Evolutionary conservation across 805 yeast species (phyloP).

Genomic region (Yamadazyma laniorum): DNA sequence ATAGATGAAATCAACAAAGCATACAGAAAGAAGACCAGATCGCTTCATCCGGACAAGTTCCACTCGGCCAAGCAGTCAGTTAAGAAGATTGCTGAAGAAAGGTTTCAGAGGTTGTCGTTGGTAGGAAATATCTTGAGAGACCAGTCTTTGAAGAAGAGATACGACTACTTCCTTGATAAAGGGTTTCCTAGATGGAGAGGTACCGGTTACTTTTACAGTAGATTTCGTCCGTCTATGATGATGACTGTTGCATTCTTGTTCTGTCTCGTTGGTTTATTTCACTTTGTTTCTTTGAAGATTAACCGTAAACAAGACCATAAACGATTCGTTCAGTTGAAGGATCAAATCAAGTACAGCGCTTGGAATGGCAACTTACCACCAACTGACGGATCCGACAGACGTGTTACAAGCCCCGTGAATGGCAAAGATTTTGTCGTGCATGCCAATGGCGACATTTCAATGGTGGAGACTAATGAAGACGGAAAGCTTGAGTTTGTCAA

Average conservation of each 20-base stretch:
- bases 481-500: constrained; percentile 33
- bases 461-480: constrained; percentile 44
- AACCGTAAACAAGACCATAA: constrained; percentile 56
- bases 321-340: constrained; percentile 51
- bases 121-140: constrained; percentile 72
- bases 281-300: constrained; percentile 54
- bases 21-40: constrained; percentile 67
- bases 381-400: constrained; percentile 49
- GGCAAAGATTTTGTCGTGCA: constrained; percentile 56
- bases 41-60: constrained; percentile 83
- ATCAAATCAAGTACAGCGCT: constrained; percentile 52
- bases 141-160: constrained; percentile 55
- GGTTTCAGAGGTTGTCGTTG: constrained; percentile 74
- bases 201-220: constrained; percentile 59
- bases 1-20: constrained; percentile 59
- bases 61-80: constrained; percentile 23
- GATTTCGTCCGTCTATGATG: constrained; percentile 65
- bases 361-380: constrained; percentile 56
- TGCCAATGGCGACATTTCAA: constrained; percentile 55
- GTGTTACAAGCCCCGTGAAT: constrained; percentile 37
- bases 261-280: constrained; percentile 53
- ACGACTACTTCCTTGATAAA: constrained; percentile 76
- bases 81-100: constrained; percentile 55
- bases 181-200: constrained; percentile 88
- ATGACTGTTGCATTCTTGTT: constrained; percentile 52